Evolutionary conservation across 306 rosid genomes (phyloP), one percentile per base, ranked within the genome.

Genomic region (Comarum palustre): DNA sequence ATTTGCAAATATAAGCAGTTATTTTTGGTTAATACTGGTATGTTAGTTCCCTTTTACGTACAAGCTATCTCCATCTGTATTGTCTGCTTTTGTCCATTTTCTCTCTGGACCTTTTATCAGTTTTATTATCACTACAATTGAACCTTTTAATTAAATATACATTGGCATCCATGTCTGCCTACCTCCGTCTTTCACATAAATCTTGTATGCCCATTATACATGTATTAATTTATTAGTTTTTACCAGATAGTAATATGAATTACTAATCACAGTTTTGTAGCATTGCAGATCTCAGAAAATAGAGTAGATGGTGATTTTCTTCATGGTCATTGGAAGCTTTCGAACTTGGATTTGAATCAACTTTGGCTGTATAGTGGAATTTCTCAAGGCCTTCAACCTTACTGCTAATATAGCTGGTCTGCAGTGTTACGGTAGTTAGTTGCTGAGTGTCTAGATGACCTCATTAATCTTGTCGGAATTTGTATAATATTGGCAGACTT

Each of bases 401-500:
- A 69, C 17, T 67, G 48, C 73, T 71, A 70, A 52, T 78, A 29
- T 48, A 45, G 27, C 47, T 79, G 79, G 47, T 74, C 13, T 29
- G 64, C 39, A 41, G 50, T 45, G 69, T 62, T 60, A 64, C 8
- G 54, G 13, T 77, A 31, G 29, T 20, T 48, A 38, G 70, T 22
- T 32, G 11, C 68, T 46, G 45, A 31, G 31, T 34, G 13, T 36
- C 77, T 70, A 47, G 38, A 57, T 5, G 69, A 63, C 82, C 60
- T 55, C 50, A 60, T 72, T 74, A 74, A 66, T 71, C 76, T 48
- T 75, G 83, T 73, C 85, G 64, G 75, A 75, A 68, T 73, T 72
- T 91, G 95, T 91, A 91, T 77, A 81, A 84, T 91, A 84, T 81
- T 82, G 80, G 81, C 84, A 85, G 88, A 80, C 78, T 81, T 80